A percentile compares a stretch with the other conserved stretches of the same genome.
Conservation (phyloP, 1,139 yeast species). For the Petasospora rhodanensis region DNA sequence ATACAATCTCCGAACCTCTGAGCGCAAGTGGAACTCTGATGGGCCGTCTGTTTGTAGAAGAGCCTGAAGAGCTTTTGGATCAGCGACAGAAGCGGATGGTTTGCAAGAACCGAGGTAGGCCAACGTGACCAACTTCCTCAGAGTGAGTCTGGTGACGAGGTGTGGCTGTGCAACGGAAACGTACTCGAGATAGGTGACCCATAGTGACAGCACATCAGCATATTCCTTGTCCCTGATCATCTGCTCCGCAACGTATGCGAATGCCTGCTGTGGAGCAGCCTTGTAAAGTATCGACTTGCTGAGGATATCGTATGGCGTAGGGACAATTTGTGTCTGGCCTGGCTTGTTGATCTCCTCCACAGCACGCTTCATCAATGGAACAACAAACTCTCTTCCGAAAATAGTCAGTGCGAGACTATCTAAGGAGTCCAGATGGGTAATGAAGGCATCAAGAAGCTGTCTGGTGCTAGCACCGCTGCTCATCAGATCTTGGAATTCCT, state of each 20-base stretch:
- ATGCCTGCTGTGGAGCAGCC: constrained; percentile 13
- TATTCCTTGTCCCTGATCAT: constrained; percentile 13
- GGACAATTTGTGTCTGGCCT: constrained; percentile 12
- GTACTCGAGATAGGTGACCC: constrained; percentile 24
- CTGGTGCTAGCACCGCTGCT: constrained; percentile 6
- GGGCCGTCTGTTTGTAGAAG: too few species aligned
- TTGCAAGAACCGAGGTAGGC: constrained; percentile 15
- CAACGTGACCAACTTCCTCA: constrained; percentile 4
- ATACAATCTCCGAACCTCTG: too few species aligned
- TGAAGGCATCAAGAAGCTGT: constrained; percentile 4
- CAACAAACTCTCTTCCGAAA: constrained; percentile 1
- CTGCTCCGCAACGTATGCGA: constrained; percentile 11
- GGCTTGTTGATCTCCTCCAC: constrained; percentile 15
- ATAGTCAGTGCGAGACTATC: constrained; percentile 1
- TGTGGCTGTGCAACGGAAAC: constrained; percentile 1
- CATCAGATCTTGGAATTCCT: constrained; percentile 1
- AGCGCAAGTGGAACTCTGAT: too few species aligned
- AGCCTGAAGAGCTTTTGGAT: too few species aligned
- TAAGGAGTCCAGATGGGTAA: constrained; percentile 2
- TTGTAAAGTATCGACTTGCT: constrained; percentile 15
- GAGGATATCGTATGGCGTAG: constrained; percentile 20
- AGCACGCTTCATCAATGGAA: constrained; percentile 13
- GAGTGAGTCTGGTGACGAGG: not conserved
- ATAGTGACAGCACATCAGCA: constrained; percentile 17
- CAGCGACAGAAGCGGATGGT: too few species aligned